These are phyloP conservation scores for Tripidium arundinaceum DNA, from an alignment of 202 grass and related monocot species.

Conservation along the genomic window DNA sequence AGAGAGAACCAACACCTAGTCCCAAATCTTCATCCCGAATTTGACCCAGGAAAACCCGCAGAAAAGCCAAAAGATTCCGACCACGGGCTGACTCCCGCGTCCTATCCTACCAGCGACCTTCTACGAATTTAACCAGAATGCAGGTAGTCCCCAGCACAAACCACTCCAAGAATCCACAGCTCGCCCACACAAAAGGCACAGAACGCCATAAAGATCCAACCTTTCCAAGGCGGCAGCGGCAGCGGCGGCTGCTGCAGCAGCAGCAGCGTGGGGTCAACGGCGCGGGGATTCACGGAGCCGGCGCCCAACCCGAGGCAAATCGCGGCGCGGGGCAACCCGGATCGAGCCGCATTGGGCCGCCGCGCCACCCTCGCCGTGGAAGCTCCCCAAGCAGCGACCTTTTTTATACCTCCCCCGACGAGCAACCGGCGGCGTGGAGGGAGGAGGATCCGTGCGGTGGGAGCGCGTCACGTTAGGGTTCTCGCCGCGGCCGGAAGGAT, in stretches of 20 bases:
- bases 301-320: constrained; percentile 23
- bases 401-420: neutral
- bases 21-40: constrained; percentile 20
- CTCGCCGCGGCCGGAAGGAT: neutral
- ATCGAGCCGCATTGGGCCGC: constrained; percentile 42
- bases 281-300: constrained; percentile 16
- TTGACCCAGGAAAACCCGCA: constrained; percentile 8
- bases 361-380: neutral
- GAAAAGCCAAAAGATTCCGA: neutral
- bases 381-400: constrained; percentile 8
- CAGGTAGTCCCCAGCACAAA: constrained; percentile 22
- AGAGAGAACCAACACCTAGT: neutral
- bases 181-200: neutral
- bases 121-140: constrained; percentile 25
- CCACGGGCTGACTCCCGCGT: neutral
- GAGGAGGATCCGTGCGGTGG: neutral
- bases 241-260: neutral
- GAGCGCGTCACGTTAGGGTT: constrained; percentile 26
- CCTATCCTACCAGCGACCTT: neutral
- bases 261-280: constrained; percentile 26
- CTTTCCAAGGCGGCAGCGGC: constrained; percentile 2
- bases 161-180: constrained; percentile 1
- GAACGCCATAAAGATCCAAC: constrained; percentile 32
- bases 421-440: neutral
- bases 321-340: neutral